Evolutionary conservation across 805 yeast species (phyloP).

Genomic region (Saturnispora besseyi): DNA sequence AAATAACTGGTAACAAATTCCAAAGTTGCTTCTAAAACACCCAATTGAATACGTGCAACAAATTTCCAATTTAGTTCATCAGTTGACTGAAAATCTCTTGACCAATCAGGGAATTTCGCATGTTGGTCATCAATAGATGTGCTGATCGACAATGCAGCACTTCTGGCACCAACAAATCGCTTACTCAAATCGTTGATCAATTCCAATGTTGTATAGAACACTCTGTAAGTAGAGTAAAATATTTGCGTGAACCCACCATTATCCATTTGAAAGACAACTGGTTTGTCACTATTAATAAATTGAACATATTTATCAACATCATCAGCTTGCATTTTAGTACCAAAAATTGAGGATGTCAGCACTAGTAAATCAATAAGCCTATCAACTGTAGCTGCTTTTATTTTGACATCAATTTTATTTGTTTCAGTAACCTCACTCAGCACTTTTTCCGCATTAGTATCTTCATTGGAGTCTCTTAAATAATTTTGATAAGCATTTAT

Average conservation of each 20-base stretch:
- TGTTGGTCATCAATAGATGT: neutral
- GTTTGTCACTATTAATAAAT: conserved; percentile 13
- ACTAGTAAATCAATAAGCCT: conserved; percentile 74
- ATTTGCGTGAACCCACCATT: conserved; percentile 56
- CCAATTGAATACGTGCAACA: conserved; percentile 71
- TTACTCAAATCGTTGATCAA: conserved; percentile 44
- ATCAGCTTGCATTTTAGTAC: conserved; percentile 30
- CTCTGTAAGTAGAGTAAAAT: conserved; percentile 60
- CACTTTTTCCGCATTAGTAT: neutral
- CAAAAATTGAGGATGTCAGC: conserved; percentile 55
- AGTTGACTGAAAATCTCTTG: conserved; percentile 25
- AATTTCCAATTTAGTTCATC: conserved; percentile 52
- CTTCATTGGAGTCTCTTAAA: conserved; percentile 15
- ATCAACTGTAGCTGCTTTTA: conserved; percentile 64
- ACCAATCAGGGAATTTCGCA: conserved; percentile 48
- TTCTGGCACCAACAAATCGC: conserved; percentile 53
- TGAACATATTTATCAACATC: conserved; percentile 35
- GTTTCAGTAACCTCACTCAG: neutral
- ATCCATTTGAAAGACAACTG: conserved; percentile 43
- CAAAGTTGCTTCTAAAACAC: conserved; percentile 67
- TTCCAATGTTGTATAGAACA: conserved; percentile 50
- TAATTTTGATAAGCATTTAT: conserved; percentile 19
- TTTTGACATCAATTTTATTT: conserved; percentile 20
- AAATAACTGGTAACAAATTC: conserved; percentile 67
- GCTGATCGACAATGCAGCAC: conserved; percentile 49